Evolutionary conservation across 2,329 filamentous ascomycete species (phyloP), one percentile per base, ranked within the genome.

Genomic region (Pseudocercospora ulei): DNA sequence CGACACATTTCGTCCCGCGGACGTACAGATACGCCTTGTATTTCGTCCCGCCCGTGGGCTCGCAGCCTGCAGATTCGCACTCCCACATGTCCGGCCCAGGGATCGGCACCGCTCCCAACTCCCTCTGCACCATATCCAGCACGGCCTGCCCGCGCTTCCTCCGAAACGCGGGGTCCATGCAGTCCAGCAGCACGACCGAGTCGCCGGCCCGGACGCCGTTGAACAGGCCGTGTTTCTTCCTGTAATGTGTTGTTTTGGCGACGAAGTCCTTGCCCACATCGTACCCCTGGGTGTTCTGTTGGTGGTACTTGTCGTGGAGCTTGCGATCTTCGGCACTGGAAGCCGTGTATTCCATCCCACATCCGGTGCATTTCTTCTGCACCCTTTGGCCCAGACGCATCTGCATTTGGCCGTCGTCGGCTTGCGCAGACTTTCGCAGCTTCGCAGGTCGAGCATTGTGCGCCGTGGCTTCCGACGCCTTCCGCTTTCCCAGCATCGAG

Each of bases 281-380:
- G 12, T 79, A 69, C 1, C 77, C 77, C 14, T 71, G 70, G 2
- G 69, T 62, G 49, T 76, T 73, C 61, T 73, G 71, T 22, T 71
- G 70, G 55, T 80, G 77, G 49, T 75, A 80, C 46, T 74, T 76
- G 48, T 71, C 71, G 54, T 81, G 77, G 38, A 80, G 53, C 4
- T 68, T 69, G n/a, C 66, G 63, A 50, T 81, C 77, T 51, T 78
- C 75, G 4, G 64, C 59, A 34, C 72, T 71, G 0, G 75, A 78
- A 3, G 75, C 71, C 20, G 75, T 68, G 49, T 80, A 81, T 37
- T 77, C 73, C 77, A 81, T 81, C 1, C 73, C 72, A 50, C 77
- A 81, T 2, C 62, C 64, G 23, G 64, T 62, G 58, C 77, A 81
- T 7, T 68, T 72, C 48, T 71, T 72, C 30, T 71, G 67, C 24